Evolutionary conservation across 345 rosid genomes (phyloP).

Genomic region (Gynandropsis gynandra): DNA sequence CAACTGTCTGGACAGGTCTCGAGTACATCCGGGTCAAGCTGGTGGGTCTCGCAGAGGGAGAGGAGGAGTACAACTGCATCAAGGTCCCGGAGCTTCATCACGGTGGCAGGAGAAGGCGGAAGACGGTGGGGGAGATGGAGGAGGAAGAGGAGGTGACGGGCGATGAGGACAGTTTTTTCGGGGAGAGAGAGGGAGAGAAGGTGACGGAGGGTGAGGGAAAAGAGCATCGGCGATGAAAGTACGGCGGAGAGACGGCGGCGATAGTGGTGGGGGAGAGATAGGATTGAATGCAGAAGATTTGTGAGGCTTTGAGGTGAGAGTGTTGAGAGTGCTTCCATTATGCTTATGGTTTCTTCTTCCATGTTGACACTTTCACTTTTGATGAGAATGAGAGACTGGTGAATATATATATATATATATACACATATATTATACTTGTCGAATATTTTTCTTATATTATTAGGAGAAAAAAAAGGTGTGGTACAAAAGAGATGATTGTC

Average conservation of each 20-base stretch:
- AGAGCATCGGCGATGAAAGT: slow-evolving; percentile 56
- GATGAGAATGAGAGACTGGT: slow-evolving; percentile 9
- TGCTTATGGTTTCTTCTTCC: slow-evolving; percentile 38
- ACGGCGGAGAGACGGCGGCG: slow-evolving; percentile 56
- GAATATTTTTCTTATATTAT: neutral
- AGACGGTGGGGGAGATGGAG: slow-evolving; percentile 38
- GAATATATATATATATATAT: slow-evolving; percentile 23
- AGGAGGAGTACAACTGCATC: slow-evolving; percentile 73
- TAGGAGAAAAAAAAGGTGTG: slow-evolving; percentile 12
- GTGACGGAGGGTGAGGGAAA: slow-evolving; percentile 70
- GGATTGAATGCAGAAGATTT: slow-evolving; percentile 43
- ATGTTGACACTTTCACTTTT: slow-evolving; percentile 24
- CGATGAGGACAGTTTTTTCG: slow-evolving; percentile 61
- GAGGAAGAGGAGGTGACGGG: slow-evolving; percentile 72
- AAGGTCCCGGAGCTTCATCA: slow-evolving; percentile 52
- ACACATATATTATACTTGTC: slow-evolving; percentile 2
- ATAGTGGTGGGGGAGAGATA: slow-evolving; percentile 43
- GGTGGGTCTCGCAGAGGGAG: slow-evolving; percentile 70
- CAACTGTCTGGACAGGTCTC: slow-evolving; percentile 39
- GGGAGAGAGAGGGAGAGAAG: slow-evolving; percentile 67
- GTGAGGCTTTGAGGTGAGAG: slow-evolving; percentile 43
- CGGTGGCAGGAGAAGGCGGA: slow-evolving; percentile 22
- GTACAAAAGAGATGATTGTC: slow-evolving; percentile 32
- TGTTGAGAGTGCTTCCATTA: slow-evolving; percentile 59
- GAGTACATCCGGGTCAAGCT: slow-evolving; percentile 48